Conservation (phyloP, 2,329 filamentous ascomycete genomes). For the Epichloe sibirici region DNA sequence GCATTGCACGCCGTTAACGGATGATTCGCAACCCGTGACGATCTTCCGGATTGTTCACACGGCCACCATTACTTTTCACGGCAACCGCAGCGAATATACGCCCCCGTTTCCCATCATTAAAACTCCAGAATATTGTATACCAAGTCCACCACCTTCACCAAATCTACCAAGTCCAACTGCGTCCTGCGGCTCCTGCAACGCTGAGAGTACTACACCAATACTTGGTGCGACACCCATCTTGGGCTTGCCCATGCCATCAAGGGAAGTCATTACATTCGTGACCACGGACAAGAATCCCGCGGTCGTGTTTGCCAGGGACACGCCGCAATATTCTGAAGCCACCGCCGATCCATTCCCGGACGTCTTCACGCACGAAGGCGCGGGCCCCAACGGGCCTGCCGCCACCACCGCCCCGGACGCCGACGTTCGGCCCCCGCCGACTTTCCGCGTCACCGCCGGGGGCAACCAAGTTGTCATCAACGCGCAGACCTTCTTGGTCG, state of each 20-base stretch:
- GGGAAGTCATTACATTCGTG: conserved; percentile 26
- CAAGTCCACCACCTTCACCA: too few species aligned
- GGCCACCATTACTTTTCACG: conserved; percentile 36
- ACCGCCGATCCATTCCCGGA: conserved; percentile 2
- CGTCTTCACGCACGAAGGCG: conserved; percentile 11
- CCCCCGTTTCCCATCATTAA: conserved; percentile 30
- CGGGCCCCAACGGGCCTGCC: too few species aligned
- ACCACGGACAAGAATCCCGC: conserved; percentile 45
- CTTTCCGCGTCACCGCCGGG: conserved; percentile 31
- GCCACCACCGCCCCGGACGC: neutral
- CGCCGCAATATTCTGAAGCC: conserved; percentile 25
- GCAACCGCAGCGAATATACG: conserved; percentile 33
- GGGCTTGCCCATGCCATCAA: neutral
- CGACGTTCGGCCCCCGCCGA: conserved; percentile 7
- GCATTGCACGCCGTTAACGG: conserved; percentile 21
- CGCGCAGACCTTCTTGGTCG: conserved; percentile 30
- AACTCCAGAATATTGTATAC: conserved; percentile 25
- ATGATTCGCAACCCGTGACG: conserved; percentile 19
- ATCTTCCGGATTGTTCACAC: conserved; percentile 36
- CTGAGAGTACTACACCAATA: too few species aligned
- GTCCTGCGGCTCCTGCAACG: too few species aligned
- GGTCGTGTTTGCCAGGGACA: conserved; percentile 29
- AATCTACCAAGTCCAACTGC: too few species aligned
- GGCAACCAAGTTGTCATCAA: conserved; percentile 35
- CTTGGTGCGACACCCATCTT: too few species aligned